phyloP scores from a whole-genome alignment of 345 rosid species.

The Limnanthes douglasii region DNA sequence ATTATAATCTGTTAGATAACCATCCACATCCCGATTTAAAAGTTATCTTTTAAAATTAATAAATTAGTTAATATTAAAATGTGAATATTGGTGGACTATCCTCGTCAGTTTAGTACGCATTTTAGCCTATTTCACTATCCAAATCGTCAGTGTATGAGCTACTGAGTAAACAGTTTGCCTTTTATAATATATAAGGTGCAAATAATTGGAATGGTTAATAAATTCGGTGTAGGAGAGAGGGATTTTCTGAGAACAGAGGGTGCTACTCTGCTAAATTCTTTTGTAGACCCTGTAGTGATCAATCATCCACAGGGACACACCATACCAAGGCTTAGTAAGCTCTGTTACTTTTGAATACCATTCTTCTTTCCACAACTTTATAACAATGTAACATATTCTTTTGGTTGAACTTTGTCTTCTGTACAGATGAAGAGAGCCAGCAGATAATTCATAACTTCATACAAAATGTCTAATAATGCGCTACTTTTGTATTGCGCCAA shows the following conservation, averaged over 20 bases:
- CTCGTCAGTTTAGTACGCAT: background rate
- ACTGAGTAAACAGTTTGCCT: background rate
- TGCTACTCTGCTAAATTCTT: conserved; percentile 18
- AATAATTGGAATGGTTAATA: background rate
- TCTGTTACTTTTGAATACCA: too few species aligned
- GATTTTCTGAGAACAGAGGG: conserved; percentile 28
- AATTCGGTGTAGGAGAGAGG: conserved; percentile 37
- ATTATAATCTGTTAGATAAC: too few species aligned
- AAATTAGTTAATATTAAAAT: background rate
- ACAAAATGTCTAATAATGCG: too few species aligned
- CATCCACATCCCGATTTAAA: too few species aligned
- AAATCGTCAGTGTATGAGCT: background rate
- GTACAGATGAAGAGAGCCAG: too few species aligned
- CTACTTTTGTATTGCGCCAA: too few species aligned
- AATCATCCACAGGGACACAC: conserved; percentile 29
- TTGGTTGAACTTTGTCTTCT: too few species aligned
- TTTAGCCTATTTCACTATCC: background rate
- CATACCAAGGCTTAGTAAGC: conserved; percentile 36
- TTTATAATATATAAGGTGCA: background rate
- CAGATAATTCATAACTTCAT: too few species aligned
- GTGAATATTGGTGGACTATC: too few species aligned
- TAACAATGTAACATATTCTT: too few species aligned
- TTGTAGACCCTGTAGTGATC: conserved; percentile 43
- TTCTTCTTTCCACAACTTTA: too few species aligned
- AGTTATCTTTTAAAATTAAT: background rate